A percentile compares a stretch with the other conserved stretches of the same genome.
These are phyloP conservation scores for Scolecobasidium constrictum DNA, from an alignment of 2,329 filamentous ascomycete genomes.

Conservation along the genomic window DNA sequence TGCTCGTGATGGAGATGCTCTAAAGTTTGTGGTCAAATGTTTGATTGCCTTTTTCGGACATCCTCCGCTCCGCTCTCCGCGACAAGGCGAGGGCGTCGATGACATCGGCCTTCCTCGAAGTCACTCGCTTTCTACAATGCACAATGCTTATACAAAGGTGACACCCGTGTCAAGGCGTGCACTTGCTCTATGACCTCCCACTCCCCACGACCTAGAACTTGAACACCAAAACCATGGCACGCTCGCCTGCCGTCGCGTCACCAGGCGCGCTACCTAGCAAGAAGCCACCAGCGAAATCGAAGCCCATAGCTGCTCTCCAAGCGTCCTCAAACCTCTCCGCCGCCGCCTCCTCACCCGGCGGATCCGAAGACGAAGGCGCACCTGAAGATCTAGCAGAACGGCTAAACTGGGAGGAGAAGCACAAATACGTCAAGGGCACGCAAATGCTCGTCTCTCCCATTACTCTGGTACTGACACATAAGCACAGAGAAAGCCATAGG, in stretches of 20 bases:
- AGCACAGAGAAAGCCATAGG: slow-evolving; percentile 85
- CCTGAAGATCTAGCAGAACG: slow-evolving; percentile 32
- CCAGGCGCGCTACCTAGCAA: neutral
- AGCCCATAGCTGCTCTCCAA: neutral
- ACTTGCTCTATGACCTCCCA: too few species aligned
- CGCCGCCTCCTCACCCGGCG: slow-evolving; percentile 8
- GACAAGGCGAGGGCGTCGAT: too few species aligned
- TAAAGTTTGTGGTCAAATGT: neutral
- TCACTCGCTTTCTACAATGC: neutral
- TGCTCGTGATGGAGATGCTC: too few species aligned
- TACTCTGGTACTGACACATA: slow-evolving; percentile 3
- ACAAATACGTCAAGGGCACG: slow-evolving; percentile 71
- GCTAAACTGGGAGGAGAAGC: slow-evolving; percentile 45
- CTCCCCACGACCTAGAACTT: too few species aligned
- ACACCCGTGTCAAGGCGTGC: too few species aligned
- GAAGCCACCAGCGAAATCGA: neutral
- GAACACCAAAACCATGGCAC: neutral
- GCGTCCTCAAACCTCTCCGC: slow-evolving; percentile 15
- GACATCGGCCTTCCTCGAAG: neutral
- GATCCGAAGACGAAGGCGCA: slow-evolving; percentile 12
- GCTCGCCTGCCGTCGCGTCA: neutral
- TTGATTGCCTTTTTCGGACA: neutral
- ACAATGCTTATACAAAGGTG: too few species aligned
- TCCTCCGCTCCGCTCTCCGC: neutral
- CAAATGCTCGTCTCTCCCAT: slow-evolving; percentile 8